phyloP scores from a whole-genome alignment of 306 rosid species.

The Hylodesmum podocarpum region DNA sequence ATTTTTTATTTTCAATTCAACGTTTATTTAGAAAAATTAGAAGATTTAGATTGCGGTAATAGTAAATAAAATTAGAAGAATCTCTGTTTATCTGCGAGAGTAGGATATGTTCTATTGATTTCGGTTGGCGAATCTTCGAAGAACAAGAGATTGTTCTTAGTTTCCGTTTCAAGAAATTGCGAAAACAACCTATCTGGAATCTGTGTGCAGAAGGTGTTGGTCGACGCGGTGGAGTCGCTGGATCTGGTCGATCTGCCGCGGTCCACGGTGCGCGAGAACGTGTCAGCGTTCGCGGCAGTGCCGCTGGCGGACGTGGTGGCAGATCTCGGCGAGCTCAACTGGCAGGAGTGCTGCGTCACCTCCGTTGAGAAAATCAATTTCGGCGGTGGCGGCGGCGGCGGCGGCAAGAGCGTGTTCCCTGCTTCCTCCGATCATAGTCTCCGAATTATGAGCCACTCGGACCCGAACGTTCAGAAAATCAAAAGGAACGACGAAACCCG shows the following conservation, averaged over 20 bases:
- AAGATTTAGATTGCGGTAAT: background rate
- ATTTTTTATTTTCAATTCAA: background rate
- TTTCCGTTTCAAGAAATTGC: background rate
- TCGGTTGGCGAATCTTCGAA: background rate
- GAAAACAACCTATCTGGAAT: background rate
- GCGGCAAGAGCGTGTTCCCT: slow-evolving; percentile 16
- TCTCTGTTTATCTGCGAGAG: background rate
- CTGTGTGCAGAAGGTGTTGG: slow-evolving; percentile 44
- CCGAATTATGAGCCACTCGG: background rate
- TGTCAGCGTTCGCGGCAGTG: slow-evolving; percentile 42
- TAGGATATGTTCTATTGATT: background rate
- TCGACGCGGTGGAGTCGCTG: slow-evolving; percentile 52
- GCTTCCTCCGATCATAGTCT: slow-evolving; percentile 15
- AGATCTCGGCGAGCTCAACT: slow-evolving; percentile 61
- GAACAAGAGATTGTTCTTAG: background rate
- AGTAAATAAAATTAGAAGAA: background rate
- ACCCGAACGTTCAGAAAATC: background rate
- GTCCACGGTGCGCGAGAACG: slow-evolving; percentile 54
- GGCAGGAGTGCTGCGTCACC: slow-evolving; percentile 86
- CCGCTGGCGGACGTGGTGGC: slow-evolving; percentile 48
- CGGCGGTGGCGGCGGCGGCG: background rate
- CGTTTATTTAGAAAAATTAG: background rate
- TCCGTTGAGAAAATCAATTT: slow-evolving; percentile 52
- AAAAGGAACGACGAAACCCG: background rate
- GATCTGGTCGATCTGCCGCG: slow-evolving; percentile 56